Evolutionary conservation across 495 filamentous ascomycete genomes (phyloP).

Genomic region (Immersiella caudata): DNA sequence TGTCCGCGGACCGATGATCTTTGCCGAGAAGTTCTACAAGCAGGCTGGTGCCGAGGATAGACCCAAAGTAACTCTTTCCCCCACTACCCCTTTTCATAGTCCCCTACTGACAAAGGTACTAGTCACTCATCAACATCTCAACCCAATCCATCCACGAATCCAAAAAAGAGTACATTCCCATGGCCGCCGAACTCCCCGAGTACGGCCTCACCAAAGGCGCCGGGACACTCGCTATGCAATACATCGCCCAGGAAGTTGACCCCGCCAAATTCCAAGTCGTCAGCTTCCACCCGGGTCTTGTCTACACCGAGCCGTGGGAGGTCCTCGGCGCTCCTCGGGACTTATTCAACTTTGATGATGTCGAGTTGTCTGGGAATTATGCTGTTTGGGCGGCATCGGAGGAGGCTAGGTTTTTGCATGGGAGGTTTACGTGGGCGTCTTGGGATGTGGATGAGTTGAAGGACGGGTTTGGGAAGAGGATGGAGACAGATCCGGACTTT

Average conservation of each 20-base stretch:
- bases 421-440: constrained; percentile 1
- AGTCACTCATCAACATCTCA: constrained; percentile 8
- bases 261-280: constrained; percentile 1
- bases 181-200: background rate
- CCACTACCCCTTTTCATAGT: background rate
- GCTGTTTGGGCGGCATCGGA: background rate
- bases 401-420: constrained; percentile 4
- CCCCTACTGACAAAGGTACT: too few species aligned
- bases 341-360: background rate
- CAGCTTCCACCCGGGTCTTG: background rate
- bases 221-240: background rate
- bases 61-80: background rate
- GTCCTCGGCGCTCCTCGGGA: background rate
- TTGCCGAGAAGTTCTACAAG: constrained; percentile 5
- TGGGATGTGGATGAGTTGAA: constrained; percentile 11
- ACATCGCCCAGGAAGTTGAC: constrained; percentile 1
- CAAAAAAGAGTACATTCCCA: background rate
- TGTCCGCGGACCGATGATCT: background rate
- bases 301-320: background rate
- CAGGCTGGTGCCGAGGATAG: background rate
- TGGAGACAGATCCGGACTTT: constrained; percentile 1
- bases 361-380: background rate
- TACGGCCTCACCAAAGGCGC: constrained; percentile 5
- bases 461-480: background rate
- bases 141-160: constrained; percentile 13